phyloP scores from a whole-genome alignment of 176 grass and related monocot species.

The Triticum urartu region DNA sequence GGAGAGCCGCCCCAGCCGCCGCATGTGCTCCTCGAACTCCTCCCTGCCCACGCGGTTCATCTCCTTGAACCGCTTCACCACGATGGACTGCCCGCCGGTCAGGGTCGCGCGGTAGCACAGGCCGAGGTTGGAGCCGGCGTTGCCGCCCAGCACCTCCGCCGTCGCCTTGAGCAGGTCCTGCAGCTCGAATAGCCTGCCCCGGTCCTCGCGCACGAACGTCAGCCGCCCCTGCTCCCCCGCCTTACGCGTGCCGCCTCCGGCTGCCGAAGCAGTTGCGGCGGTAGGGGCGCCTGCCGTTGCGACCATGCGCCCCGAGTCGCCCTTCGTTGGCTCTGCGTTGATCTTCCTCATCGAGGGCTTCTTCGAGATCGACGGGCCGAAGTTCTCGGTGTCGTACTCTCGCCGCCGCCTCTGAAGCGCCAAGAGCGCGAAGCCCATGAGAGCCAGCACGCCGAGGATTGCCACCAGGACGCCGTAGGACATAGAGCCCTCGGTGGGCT shows the following conservation, averaged over 20 bases:
- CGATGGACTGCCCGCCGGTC: constrained; percentile 47
- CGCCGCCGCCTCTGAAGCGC: constrained; percentile 27
- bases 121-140: constrained; percentile 54
- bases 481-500: neutral
- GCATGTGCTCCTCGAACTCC: constrained; percentile 98
- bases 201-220: constrained; percentile 65
- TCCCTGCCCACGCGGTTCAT: constrained; percentile 83
- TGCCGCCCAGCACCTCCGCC: constrained; percentile 76
- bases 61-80: constrained; percentile 93
- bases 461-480: constrained; percentile 25
- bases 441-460: constrained; percentile 33
- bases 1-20: constrained; percentile 70
- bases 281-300: neutral
- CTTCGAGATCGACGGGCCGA: neutral
- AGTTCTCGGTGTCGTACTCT: constrained; percentile 24
- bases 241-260: neutral
- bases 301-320: neutral
- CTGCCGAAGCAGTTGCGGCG: neutral
- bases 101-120: constrained; percentile 80
- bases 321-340: neutral
- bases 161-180: constrained; percentile 85
- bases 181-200: constrained; percentile 67
- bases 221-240: constrained; percentile 57
- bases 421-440: constrained; percentile 33
- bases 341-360: neutral